Evolutionary conservation across 2,329 filamentous ascomycete species (phyloP), one percentile per base, ranked within the genome.

Genomic region (Graphilbum fragrans): DNA sequence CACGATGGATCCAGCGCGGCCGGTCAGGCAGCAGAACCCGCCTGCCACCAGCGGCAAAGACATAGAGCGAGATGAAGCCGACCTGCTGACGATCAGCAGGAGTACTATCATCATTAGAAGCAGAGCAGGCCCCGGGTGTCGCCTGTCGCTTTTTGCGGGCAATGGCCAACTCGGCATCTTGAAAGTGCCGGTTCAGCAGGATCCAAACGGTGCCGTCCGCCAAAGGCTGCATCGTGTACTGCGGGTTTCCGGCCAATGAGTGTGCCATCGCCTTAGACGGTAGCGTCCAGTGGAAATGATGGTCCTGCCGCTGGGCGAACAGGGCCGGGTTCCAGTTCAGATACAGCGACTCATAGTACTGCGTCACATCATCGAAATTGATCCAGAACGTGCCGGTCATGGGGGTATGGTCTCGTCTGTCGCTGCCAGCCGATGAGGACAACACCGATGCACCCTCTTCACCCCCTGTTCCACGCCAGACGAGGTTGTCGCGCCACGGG

Each of bases 301-400:
- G 77, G 52, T 98, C 88, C 58, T 94, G 81, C 9, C 88, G 79
- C 55, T 83, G 65, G 2, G 67, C 66, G 60, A 98, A 98, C 1
- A 94, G 66, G 1, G 74, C 72, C 0, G 92, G 88, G 49, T 94
- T 95, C 92, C 92, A 98, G 61, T 96, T 98, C 41, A 98, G 69
- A 58, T 96, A 98, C 50, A 98, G 76, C 17, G 88, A 94, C 57
- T 96, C 87, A 48, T 95, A 98, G 55, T 94, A 80, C 53, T 94
- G 87, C 29, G 86, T 74, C 4, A 95, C 78, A 49, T 87, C 84
- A 50, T 94, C 84, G 22, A 92, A 77, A 20, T 81, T 78, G 62
- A 96, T 93, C 90, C 92, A 96, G 55, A 94, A 93, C 1, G 82
- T 86, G n/a, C 87, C 86, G 1, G 82, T 80, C 22, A 62, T 58